Percentiles rank a stretch among this genome's conserved stretches.
Evolutionary conservation across 371 early-diverging fungal genomes (phyloP).

Genomic region (Rhizopus delemar): DNA sequence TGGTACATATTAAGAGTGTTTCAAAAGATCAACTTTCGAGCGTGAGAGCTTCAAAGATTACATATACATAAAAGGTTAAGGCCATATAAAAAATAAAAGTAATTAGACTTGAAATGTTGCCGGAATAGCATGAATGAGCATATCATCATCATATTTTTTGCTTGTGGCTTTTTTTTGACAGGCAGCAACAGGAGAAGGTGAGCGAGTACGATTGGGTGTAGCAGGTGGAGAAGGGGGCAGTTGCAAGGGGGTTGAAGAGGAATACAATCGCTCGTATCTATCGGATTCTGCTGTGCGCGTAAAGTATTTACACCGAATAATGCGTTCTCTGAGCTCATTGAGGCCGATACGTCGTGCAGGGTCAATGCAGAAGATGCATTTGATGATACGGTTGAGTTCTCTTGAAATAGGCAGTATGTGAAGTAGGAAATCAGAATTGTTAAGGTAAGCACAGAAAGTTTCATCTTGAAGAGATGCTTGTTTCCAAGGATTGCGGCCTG

Average conservation of each 20-base stretch:
- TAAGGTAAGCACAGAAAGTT: conserved; percentile 68
- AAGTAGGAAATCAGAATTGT: conserved; percentile 63
- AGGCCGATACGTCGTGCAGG: conserved; percentile 70
- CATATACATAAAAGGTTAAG: neutral
- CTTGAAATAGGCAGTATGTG: conserved; percentile 71
- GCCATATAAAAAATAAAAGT: neutral
- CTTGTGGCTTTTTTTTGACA: neutral
- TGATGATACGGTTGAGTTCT: conserved; percentile 70
- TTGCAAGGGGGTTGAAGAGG: neutral
- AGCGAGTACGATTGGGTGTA: conserved; percentile 11
- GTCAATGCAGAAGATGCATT: conserved; percentile 72
- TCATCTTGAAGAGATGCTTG: conserved; percentile 73
- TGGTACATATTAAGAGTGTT: neutral
- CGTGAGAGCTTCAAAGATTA: conserved; percentile 2
- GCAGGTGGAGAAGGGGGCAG: conserved; percentile 32
- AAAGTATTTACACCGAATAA: conserved; percentile 61
- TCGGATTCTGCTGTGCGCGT: conserved; percentile 46
- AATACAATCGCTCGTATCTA: conserved; percentile 17
- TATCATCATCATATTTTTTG: neutral
- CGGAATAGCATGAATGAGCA: conserved; percentile 4
- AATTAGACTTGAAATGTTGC: conserved; percentile 18
- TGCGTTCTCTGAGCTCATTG: conserved; percentile 59
- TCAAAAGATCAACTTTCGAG: conserved; percentile 18
- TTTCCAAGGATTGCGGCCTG: conserved; percentile 82
- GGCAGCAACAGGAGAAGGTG: neutral